phyloP scores from a whole-genome alignment of 345 rosid species.

The Citrus unshiu region DNA sequence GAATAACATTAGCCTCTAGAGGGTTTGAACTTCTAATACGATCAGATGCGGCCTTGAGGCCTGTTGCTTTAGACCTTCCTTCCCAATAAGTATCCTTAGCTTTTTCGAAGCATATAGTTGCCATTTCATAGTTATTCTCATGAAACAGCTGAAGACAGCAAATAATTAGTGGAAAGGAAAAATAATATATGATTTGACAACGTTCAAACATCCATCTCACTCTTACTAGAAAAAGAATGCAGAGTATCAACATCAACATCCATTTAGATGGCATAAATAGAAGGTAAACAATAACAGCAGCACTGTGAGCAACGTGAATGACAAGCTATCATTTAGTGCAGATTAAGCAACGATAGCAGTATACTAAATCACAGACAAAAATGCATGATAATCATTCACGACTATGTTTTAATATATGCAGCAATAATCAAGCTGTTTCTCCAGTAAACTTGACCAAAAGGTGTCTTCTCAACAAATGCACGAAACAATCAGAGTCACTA shows the following conservation, averaged over 20 bases:
- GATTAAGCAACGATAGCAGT: neutral
- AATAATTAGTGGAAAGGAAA: neutral
- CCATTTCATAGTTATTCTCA: conserved; percentile 42
- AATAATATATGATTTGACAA: neutral
- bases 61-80: conserved; percentile 39
- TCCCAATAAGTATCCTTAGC: conserved; percentile 39
- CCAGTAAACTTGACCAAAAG: neutral
- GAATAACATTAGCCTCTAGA: conserved; percentile 24
- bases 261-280: neutral
- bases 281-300: neutral
- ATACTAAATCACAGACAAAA: neutral
- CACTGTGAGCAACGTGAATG: neutral
- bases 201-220: neutral
- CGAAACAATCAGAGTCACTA: neutral
- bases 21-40: conserved; percentile 30
- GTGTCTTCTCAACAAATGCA: neutral
- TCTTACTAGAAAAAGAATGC: neutral
- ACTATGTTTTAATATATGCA: too few relatives aligned
- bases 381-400: neutral
- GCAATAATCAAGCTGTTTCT: neutral
- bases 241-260: neutral
- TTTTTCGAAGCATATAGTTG: conserved; percentile 46
- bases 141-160: conserved; percentile 36
- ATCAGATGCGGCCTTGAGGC: conserved; percentile 41
- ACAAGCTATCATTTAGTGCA: neutral